Percentiles rank a stretch among this genome's conserved stretches.
Evolutionary conservation across 2,329 filamentous ascomycete genomes (phyloP).

Genomic region (Ramichloridium luteum): DNA sequence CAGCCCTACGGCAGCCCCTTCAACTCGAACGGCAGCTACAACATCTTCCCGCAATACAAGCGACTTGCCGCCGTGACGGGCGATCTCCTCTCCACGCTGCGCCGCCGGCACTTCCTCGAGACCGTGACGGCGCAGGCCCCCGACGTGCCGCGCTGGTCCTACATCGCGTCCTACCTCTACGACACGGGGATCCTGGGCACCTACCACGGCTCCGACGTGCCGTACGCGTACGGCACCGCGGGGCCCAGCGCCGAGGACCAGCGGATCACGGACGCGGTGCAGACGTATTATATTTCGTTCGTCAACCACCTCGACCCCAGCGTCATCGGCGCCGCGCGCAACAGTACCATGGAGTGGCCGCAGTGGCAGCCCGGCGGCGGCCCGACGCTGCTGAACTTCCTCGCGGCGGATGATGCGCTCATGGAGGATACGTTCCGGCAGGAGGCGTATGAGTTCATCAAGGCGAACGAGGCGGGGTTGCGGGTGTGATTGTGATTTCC

Average conservation of each 20-base stretch:
- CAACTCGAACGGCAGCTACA: slow-evolving; percentile 55
- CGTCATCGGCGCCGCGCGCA: slow-evolving; percentile 28
- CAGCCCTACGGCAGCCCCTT: slow-evolving; percentile 56
- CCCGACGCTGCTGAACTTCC: slow-evolving; percentile 39
- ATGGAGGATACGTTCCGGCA: slow-evolving; percentile 39
- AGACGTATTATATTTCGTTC: slow-evolving; percentile 63
- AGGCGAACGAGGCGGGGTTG: neutral
- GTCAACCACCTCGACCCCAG: slow-evolving; percentile 61
- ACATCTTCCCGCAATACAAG: slow-evolving; percentile 66
- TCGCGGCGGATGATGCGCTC: slow-evolving; percentile 26
- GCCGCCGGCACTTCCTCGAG: slow-evolving; percentile 52
- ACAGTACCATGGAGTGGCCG: slow-evolving; percentile 37
- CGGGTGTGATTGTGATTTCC: too few relatives aligned
- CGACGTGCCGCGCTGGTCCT: slow-evolving; percentile 53
- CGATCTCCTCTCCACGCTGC: slow-evolving; percentile 62
- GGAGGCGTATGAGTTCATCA: slow-evolving; percentile 28
- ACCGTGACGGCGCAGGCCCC: slow-evolving; percentile 34
- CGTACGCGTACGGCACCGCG: slow-evolving; percentile 2
- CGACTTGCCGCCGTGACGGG: slow-evolving; percentile 60
- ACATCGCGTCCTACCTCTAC: slow-evolving; percentile 59
- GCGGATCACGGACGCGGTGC: slow-evolving; percentile 36
- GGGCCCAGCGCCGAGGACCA: slow-evolving; percentile 7
- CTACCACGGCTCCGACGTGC: slow-evolving; percentile 51
- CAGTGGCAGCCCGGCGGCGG: slow-evolving; percentile 35
- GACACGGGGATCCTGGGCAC: slow-evolving; percentile 62